Conservation (phyloP, 2,329 filamentous ascomycete genomes). For the Aspergillus aculeatinus region DNA sequence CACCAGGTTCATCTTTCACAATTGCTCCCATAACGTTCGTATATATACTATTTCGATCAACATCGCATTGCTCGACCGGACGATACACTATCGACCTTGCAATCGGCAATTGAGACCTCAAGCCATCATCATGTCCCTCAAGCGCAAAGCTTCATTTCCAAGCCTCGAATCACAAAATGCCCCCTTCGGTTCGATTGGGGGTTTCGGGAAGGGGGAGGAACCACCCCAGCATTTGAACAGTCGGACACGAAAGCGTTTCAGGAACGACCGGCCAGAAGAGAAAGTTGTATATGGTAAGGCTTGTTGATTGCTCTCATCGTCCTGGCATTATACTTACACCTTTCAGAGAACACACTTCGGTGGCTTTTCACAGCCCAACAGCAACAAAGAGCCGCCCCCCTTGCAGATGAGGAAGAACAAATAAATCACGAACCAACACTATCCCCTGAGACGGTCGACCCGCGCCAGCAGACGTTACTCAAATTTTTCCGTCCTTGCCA, state of each 20-base stretch:
- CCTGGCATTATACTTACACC: slow-evolving; percentile 18
- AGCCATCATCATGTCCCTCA: slow-evolving; percentile 50
- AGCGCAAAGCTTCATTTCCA: slow-evolving; percentile 59
- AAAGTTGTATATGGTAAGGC: slow-evolving; percentile 54
- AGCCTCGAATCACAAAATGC: slow-evolving; percentile 42
- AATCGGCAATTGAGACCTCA: neutral
- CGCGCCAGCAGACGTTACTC: slow-evolving; percentile 41
- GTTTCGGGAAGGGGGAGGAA: slow-evolving; percentile 32
- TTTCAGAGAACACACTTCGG: slow-evolving; percentile 42
- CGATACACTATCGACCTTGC: neutral
- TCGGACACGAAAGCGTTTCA: slow-evolving; percentile 59
- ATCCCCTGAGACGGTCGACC: slow-evolving; percentile 32
- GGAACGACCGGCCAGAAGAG: slow-evolving; percentile 59
- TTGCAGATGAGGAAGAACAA: slow-evolving; percentile 22
- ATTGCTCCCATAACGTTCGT: neutral
- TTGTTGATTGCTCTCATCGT: neutral
- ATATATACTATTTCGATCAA: neutral
- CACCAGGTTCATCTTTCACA: neutral
- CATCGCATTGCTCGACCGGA: neutral
- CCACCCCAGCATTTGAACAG: slow-evolving; percentile 50
- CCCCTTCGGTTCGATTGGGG: slow-evolving; percentile 23
- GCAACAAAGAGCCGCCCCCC: slow-evolving; percentile 19
- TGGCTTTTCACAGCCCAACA: slow-evolving; percentile 44
- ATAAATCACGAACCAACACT: slow-evolving; percentile 28
- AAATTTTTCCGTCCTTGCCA: slow-evolving; percentile 40